These are phyloP conservation scores for Pseudozyma sp. DNA, from an alignment of 1,284 basidiomycete genomes.

Conservation along the genomic window DNA sequence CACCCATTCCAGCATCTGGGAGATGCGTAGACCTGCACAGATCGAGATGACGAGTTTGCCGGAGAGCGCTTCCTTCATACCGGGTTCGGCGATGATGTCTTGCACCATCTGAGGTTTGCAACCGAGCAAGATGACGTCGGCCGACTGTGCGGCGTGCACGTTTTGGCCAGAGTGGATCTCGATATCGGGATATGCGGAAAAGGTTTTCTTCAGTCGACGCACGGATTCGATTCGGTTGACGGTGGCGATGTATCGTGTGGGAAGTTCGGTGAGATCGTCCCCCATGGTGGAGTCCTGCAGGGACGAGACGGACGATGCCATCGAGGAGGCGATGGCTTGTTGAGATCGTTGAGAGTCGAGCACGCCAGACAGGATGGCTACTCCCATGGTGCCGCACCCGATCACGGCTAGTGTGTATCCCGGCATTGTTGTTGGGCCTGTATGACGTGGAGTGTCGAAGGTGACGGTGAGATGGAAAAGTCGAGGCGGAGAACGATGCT, in stretches of 20 bases:
- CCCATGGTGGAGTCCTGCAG: constrained; percentile 29
- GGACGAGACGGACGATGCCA: constrained; percentile 38
- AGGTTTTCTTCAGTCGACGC: constrained; percentile 77
- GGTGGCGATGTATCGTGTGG: constrained; percentile 87
- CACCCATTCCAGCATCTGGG: constrained; percentile 82
- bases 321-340: constrained; percentile 22
- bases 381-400: constrained; percentile 94
- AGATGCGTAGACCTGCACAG: constrained; percentile 90
- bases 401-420: constrained; percentile 64
- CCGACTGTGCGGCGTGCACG: constrained; percentile 77
- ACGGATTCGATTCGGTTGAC: constrained; percentile 84
- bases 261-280: constrained; percentile 71
- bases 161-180: constrained; percentile 79
- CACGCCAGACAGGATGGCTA: constrained; percentile 92
- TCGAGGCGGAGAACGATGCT: neutral
- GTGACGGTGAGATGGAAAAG: constrained; percentile 2
- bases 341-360: constrained; percentile 70
- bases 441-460: neutral
- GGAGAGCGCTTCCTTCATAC: constrained; percentile 86
- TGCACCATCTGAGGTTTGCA: constrained; percentile 88
- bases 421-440: constrained; percentile 20
- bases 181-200: constrained; percentile 72
- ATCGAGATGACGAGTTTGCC: constrained; percentile 96
- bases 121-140: constrained; percentile 81
- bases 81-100: constrained; percentile 79